phyloP scores from a whole-genome alignment of 2,329 filamentous ascomycete genomes.

The Aphanocladium album region DNA sequence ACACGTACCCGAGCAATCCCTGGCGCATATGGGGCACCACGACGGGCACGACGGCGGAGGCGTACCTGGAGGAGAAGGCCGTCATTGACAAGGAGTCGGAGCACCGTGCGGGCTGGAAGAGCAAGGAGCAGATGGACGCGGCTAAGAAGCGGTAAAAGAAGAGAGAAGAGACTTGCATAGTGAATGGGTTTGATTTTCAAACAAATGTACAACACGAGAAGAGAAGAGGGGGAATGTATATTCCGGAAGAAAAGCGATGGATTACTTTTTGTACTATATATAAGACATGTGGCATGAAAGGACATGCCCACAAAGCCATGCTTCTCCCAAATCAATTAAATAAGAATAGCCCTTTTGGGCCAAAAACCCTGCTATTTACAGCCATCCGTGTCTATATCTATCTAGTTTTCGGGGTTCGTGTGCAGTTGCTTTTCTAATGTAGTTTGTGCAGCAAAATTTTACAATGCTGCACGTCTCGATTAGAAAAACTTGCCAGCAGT shows the following conservation, averaged over 20 bases:
- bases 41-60: conserved; percentile 45
- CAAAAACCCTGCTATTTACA: conserved; percentile 5
- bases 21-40: conserved; percentile 66
- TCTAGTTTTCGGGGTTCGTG: neutral
- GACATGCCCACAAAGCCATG: conserved; percentile 9
- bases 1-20: conserved; percentile 41
- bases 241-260: conserved; percentile 21
- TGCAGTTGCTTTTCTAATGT: too few species aligned
- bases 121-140: neutral
- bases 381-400: neutral
- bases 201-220: conserved; percentile 3
- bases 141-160: neutral
- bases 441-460: too few species aligned
- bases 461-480: neutral
- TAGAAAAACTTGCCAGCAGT: conserved; percentile 54
- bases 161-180: conserved; percentile 18
- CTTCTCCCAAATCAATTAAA: conserved; percentile 19
- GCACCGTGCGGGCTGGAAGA: conserved; percentile 28
- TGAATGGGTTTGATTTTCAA: neutral
- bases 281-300: neutral
- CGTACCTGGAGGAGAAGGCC: conserved; percentile 31
- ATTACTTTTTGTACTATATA: conserved; percentile 25
- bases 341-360: neutral
- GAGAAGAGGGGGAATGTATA: conserved; percentile 10
- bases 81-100: conserved; percentile 30